These are phyloP conservation scores for Colletotrichum lupini DNA, from an alignment of 2,329 filamentous ascomycete species.

Conservation along the genomic window DNA sequence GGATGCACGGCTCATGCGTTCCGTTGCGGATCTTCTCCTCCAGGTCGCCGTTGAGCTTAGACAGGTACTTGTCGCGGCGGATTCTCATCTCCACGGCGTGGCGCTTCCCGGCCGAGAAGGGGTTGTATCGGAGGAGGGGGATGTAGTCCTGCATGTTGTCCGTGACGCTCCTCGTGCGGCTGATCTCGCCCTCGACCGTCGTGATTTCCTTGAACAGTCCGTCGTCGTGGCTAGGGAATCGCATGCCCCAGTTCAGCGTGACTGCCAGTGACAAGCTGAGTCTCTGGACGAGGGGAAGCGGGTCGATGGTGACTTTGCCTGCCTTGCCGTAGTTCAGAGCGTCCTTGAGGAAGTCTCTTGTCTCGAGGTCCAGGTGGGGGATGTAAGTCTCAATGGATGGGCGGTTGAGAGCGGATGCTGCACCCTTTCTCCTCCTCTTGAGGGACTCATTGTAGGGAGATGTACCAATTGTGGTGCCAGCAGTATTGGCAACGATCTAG, in stretches of 20 bases:
- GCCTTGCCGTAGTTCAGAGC: constrained; percentile 66
- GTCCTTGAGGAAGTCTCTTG: constrained; percentile 67
- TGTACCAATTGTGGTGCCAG: constrained; percentile 65
- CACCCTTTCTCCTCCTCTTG: constrained; percentile 73
- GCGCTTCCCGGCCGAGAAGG: constrained; percentile 28
- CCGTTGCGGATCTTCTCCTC: constrained; percentile 52
- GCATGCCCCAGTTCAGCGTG: constrained; percentile 73
- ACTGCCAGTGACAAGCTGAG: constrained; percentile 73
- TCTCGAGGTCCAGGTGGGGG: constrained; percentile 63
- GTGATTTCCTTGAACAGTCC: constrained; percentile 38
- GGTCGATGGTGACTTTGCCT: constrained; percentile 67
- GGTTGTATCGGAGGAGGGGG: constrained; percentile 36
- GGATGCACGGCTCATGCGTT: constrained; percentile 74
- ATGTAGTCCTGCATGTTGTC: constrained; percentile 40
- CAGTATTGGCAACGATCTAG: constrained; percentile 54
- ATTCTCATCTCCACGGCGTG: constrained; percentile 35
- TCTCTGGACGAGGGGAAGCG: constrained; percentile 70
- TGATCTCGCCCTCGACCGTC: constrained; percentile 39
- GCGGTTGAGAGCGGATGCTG: constrained; percentile 73
- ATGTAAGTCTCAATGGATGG: constrained; percentile 75
- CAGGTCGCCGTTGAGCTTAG: constrained; percentile 36
- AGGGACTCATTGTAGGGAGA: constrained; percentile 77
- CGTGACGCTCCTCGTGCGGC: constrained; percentile 36
- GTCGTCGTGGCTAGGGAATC: constrained; percentile 41
- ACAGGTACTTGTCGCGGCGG: constrained; percentile 37